Conservation (phyloP, 2,329 filamentous ascomycete species). For the Akanthomyces dipterigenus region DNA sequence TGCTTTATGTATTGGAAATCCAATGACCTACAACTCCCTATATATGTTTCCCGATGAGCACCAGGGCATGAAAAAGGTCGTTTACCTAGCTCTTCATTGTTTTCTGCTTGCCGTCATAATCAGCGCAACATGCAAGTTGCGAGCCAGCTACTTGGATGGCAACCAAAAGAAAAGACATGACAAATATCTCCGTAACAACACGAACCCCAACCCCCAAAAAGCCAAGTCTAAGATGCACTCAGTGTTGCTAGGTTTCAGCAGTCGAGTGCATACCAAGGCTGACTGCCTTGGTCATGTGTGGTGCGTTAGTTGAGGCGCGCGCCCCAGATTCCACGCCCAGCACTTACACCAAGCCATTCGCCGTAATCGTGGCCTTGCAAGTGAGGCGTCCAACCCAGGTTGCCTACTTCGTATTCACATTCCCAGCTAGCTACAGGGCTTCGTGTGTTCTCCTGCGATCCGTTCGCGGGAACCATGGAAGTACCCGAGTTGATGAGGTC, state of each 20-base stretch:
- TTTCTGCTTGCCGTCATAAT: neutral
- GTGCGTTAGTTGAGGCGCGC: constrained; percentile 39
- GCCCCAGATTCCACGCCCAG: constrained; percentile 75
- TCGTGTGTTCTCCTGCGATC: constrained; percentile 49
- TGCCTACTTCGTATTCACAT: constrained; percentile 81
- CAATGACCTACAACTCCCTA: constrained; percentile 10
- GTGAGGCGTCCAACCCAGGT: constrained; percentile 77
- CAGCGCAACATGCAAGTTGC: neutral
- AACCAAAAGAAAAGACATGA: constrained; percentile 4
- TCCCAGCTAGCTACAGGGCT: constrained; percentile 72
- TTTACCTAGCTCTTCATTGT: neutral
- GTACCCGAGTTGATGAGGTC: constrained; percentile 66
- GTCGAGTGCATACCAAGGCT: neutral
- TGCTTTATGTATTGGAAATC: constrained; percentile 3
- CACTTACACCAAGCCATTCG: constrained; percentile 79
- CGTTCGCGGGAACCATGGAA: constrained; percentile 41
- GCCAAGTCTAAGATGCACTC: neutral
- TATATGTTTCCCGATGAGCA: constrained; percentile 5
- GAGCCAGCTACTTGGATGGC: neutral
- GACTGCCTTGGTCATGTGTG: neutral
- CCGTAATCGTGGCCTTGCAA: constrained; percentile 61
- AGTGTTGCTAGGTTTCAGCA: neutral
- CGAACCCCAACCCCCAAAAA: neutral
- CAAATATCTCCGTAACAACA: neutral
- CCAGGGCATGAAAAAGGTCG: neutral